Base-by-base conservation (phyloP, 2,329 filamentous ascomycete species). In the Trichoderma gracile region DNA sequence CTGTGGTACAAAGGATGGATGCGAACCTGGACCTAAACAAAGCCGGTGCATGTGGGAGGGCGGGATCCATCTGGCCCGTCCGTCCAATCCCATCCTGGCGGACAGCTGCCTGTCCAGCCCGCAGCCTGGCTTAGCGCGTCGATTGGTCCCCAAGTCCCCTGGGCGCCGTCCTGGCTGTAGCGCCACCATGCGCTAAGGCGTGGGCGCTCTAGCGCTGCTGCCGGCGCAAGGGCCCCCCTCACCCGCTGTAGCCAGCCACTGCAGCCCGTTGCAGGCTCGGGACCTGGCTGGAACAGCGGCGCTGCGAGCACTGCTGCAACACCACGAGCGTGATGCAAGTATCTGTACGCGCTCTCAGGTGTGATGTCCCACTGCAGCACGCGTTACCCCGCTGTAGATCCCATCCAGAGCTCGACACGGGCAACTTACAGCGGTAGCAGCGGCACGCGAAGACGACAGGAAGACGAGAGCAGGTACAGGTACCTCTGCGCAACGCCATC, bases 31-130 rank as follows among this genome's bases (percentile, higher is more conserved):
- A 5, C 42, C 15, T 8, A 45, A 27, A n/a, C 15, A 45, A 43
- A 43, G 33, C 33, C 12, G 33, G 33, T 38, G 33, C 33, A 38
- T 38, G 33, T 38, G 33, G 33, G 33, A 38, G 12, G 33, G 33
- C 33, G 33, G 33, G 33, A 38, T 38, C 33, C 33, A 38, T 14
- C 33, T 38, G 33, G 12, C 33, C 33, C 33, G 33, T 14, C 33
- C 33, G 33, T 14, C 33, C 33, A 38, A 40, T 43, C 6, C n/a
- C 27, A 2, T 30, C 8, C 27, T 23, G 23, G 54, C 55, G 55
- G 55, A 58, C 23, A 62, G 59, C 58, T 62, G 46, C 57, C 57
- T 61, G 38, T 53, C 50, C 57, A 61, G 57, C 57, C 57, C 33
- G 57, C 57, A 54, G 21, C n/a, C 46, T 45, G 49, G 49, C 38